Evolutionary conservation across 2,329 filamentous ascomycete species (phyloP), one percentile per base, ranked within the genome.

Genomic region (Monosporascus sp.): DNA sequence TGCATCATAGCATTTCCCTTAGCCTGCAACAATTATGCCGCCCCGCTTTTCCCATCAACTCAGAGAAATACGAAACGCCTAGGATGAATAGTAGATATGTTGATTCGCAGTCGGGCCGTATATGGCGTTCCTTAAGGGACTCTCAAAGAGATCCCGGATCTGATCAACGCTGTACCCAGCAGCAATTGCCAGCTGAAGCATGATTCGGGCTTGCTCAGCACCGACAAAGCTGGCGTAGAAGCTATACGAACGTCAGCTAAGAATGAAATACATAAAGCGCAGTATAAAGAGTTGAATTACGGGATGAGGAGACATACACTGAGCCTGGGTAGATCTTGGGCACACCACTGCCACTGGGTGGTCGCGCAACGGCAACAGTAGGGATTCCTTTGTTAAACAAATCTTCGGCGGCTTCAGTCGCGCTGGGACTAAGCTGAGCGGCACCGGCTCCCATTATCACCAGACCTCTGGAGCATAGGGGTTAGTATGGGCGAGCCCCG

Each of bases 371-470:
- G 6, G 67, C 59, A 9, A 70, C 51, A 6, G 60, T 63, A 8
- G 65, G 62, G 28, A 70, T 63, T 3, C 67, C 66, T 37, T 62
- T 48, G 15, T 44, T 48, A 48, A 58, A 63, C 8, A 71, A 63
- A 24, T 60, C 64, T 3, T 56, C 57, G 4, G 63, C 66, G 4
- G 64, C 68, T 6, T 51, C 57, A 3, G 44, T 40, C 7, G 65
- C 67, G n/a, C 52, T 57, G 9, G 62, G 59, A 37, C 63, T 69
- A 5, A 69, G 57, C n/a, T 54, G 52, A 2, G 61, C 65, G 6
- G 66, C 66, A 15, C 68, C 68, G 4, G 62, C 59, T 3, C 68
- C 68, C 41, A 71, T 60, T n/a, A 68, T 57, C 2, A 71, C 62
- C 8, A 70, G 49, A 15, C 65, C 65, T 52, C 62, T 66, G 44